Base-by-base conservation (phyloP, 2,329 filamentous ascomycete genomes). In the Ophiostoma perfectum region DNA sequence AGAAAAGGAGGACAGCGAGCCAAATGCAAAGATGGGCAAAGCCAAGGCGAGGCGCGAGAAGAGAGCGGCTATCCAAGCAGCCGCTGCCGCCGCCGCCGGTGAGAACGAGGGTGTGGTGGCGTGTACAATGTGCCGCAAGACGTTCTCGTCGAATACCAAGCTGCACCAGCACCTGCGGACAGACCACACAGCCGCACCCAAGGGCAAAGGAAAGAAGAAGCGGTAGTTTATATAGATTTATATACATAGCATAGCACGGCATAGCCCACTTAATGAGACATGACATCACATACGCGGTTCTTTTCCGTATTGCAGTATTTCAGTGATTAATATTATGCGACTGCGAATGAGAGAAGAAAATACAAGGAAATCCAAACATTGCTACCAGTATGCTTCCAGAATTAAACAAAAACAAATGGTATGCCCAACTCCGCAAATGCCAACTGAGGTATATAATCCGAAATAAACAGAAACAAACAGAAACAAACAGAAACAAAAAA, bases 41-140 rank as follows among this genome's bases (percentile, higher is more conserved):
- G 73, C 73, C 58, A 73, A 72, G 66, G 70, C 68, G 11, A 72
- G 72, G 67, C 67, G 70, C 36, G 67, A 72, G 38, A 73, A 72
- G 63, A 71, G 68, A 65, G 72, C 71, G 1, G 71, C 71, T 2
- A 67, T 66, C 0, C 67, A 70, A 42, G 71, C 71, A 0, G 72
- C 70, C 4, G 63, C 63, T 0, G 63, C 63, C 0, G 41, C 42
- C 4, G 63, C 63, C 1, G 63, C n/a, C 49, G 45, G 16, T 44
- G 64, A 12, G 66, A 70, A 62, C 41, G 65, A 18, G 63, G 66
- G 63, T 42, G 16, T 12, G 11, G 42, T 64, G 4, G n/a, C n/a
- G 3, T 64, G 63, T 18, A 64, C 63, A 9, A 52, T 72, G 44
- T 73, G 72, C 67, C 12, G 42, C 8, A 64, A 71, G 44, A 16